Evolutionary conservation across 2,329 filamentous ascomycete species (phyloP).

Genomic region (Chaetomium olivaceum): DNA sequence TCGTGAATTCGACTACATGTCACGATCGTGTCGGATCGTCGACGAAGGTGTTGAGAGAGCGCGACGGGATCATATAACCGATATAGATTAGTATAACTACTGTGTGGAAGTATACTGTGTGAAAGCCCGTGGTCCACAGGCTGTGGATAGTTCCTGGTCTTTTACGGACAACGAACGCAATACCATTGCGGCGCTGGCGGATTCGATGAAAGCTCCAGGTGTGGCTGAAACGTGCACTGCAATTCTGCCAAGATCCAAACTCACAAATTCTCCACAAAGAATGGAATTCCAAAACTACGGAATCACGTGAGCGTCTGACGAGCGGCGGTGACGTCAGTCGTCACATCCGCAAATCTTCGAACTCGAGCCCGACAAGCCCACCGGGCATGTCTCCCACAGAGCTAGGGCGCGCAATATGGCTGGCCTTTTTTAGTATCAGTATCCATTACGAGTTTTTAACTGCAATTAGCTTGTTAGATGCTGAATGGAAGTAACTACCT

Average conservation of each 20-base stretch:
- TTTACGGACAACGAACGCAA: not conserved
- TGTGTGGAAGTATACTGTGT: no score
- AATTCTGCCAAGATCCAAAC: not conserved
- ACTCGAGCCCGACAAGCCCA: not conserved
- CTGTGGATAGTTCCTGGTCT: no score
- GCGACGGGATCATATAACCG: no score
- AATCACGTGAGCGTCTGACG: not conserved
- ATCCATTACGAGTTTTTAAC: not conserved
- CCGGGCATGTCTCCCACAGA: not conserved
- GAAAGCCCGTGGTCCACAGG: no score
- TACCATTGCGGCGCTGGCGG: not conserved
- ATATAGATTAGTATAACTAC: no score
- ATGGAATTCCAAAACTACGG: not conserved
- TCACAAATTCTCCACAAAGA: not conserved
- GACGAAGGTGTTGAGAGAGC: no score
- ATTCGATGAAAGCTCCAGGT: not conserved
- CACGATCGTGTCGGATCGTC: no score
- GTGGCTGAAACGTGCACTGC: not conserved
- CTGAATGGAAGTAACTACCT: no score
- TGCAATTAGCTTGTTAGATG: not conserved
- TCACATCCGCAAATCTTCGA: not conserved
- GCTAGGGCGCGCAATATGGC: not conserved
- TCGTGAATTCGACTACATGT: no score
- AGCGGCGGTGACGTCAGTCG: not conserved
- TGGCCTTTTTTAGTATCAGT: not conserved